These are phyloP conservation scores for Fusarium begoniae DNA, from an alignment of 2,329 filamentous ascomycete genomes.

Conservation along the genomic window DNA sequence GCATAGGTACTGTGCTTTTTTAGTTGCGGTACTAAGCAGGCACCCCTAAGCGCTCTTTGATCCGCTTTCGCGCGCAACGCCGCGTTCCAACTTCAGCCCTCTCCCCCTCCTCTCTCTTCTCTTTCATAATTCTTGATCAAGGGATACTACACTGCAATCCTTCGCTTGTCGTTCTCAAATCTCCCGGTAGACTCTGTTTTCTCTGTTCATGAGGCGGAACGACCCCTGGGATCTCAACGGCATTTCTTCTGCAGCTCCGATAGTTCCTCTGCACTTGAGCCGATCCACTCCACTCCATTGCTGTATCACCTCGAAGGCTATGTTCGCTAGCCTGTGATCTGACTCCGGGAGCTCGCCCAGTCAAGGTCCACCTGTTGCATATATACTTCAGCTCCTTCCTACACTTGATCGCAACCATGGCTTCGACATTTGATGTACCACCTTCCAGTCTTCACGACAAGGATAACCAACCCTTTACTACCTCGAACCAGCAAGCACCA, in stretches of 20 bases:
- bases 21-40: slow-evolving; percentile 31
- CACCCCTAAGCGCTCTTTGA: slow-evolving; percentile 40
- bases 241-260: slow-evolving; percentile 29
- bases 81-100: slow-evolving; percentile 41
- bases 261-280: slow-evolving; percentile 16
- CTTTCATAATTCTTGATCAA: slow-evolving; percentile 25
- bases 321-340: slow-evolving; percentile 46
- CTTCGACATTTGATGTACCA: slow-evolving; percentile 55
- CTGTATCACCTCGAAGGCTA: slow-evolving; percentile 40
- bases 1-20: slow-evolving; percentile 16
- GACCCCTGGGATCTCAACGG: slow-evolving; percentile 14
- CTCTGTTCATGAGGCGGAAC: slow-evolving; percentile 7
- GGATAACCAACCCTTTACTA: slow-evolving; percentile 39
- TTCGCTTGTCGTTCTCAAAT: slow-evolving; percentile 8
- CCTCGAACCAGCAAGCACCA: slow-evolving; percentile 38
- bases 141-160: slow-evolving; percentile 20
- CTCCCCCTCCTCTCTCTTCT: slow-evolving; percentile 37
- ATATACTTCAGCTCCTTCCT: slow-evolving; percentile 46
- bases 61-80: slow-evolving; percentile 40
- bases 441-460: slow-evolving; percentile 52
- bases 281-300: slow-evolving; percentile 29
- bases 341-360: slow-evolving; percentile 40
- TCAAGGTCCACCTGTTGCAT: slow-evolving; percentile 43
- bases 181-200: neutral
- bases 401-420: slow-evolving; percentile 49